Evolutionary conservation across 176 grass and related monocot genomes (phyloP).

Genomic region (bread wheat (Triticum aestivum)): DNA sequence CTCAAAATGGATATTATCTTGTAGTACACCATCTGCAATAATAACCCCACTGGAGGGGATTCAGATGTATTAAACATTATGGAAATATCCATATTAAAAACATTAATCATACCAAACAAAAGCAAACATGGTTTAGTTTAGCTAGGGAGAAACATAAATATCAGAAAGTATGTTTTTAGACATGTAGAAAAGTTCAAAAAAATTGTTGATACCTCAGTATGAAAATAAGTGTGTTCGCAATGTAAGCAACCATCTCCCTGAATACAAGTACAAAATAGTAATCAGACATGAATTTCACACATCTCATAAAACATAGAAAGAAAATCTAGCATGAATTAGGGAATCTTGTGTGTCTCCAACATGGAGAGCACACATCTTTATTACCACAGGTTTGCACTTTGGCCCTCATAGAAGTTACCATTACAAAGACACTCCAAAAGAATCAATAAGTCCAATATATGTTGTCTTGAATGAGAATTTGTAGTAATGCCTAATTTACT

Average conservation of each 20-base stretch:
- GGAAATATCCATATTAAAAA: not conserved
- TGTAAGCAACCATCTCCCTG: slow-evolving; percentile 98
- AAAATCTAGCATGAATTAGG: too few relatives aligned
- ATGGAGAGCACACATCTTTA: too few relatives aligned
- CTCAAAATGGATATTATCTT: slow-evolving; percentile 80
- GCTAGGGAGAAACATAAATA: not conserved
- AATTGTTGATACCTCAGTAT: slow-evolving; percentile 71
- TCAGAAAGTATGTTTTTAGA: not conserved
- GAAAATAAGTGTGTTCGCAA: slow-evolving; percentile 95
- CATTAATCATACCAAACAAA: slow-evolving; percentile 2
- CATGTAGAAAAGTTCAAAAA: not conserved
- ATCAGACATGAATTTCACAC: too few relatives aligned
- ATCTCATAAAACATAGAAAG: too few relatives aligned
- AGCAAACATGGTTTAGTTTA: not conserved
- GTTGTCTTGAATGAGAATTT: too few relatives aligned
- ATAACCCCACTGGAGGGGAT: slow-evolving; percentile 72
- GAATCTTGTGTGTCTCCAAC: too few relatives aligned
- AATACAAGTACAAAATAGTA: not conserved
- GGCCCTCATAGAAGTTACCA: too few relatives aligned
- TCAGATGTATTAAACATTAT: slow-evolving; percentile 24
- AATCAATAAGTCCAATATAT: too few relatives aligned
- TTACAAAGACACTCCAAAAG: too few relatives aligned
- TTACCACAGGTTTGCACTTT: too few relatives aligned
- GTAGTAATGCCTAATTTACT: too few relatives aligned
- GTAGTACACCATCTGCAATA: slow-evolving; percentile 90